Percentiles rank a stretch among this genome's conserved stretches.
phyloP scores from a whole-genome alignment of 352 stramenopile genomes.

The Phytophthora uliginosa region DNA sequence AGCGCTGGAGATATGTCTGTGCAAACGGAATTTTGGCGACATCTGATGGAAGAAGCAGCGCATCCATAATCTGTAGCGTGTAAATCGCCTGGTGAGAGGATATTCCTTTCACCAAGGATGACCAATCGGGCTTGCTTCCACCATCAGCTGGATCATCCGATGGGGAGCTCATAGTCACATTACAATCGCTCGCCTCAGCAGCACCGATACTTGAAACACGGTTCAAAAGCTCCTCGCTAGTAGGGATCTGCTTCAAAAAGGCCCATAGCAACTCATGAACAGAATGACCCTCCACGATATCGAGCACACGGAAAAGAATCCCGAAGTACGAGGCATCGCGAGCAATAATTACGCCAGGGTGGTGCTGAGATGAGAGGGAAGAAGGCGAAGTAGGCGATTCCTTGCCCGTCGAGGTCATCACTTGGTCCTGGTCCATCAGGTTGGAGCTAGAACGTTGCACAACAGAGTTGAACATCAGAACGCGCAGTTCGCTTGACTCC shows the following conservation, averaged over 20 bases:
- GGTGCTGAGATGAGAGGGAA: slow-evolving; percentile 40
- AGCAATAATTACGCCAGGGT: slow-evolving; percentile 74
- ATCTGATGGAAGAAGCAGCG: slow-evolving; percentile 81
- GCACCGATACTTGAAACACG: slow-evolving; percentile 68
- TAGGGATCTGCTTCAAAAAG: slow-evolving; percentile 88
- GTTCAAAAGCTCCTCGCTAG: slow-evolving; percentile 72
- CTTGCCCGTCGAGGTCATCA: slow-evolving; percentile 34
- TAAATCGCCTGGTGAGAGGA: slow-evolving; percentile 89
- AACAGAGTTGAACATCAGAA: slow-evolving; percentile 87
- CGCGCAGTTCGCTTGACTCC: slow-evolving; percentile 79
- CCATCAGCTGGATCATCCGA: slow-evolving; percentile 22
- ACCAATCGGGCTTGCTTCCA: slow-evolving; percentile 64
- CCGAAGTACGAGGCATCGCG: slow-evolving; percentile 81
- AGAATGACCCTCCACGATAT: slow-evolving; percentile 64
- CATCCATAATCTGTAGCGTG: slow-evolving; percentile 91
- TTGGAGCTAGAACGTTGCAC: slow-evolving; percentile 61
- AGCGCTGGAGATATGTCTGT: slow-evolving; percentile 71
- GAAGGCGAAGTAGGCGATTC: slow-evolving; percentile 23
- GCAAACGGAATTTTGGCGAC: slow-evolving; percentile 65
- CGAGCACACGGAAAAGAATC: slow-evolving; percentile 86
- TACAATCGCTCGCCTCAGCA: slow-evolving; percentile 35
- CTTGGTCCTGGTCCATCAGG: slow-evolving; percentile 51
- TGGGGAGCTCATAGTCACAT: slow-evolving; percentile 56
- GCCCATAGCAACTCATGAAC: slow-evolving; percentile 84
- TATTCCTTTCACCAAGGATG: slow-evolving; percentile 70